These are phyloP conservation scores for Cryptococcus wingfieldii DNA, from an alignment of 1,284 basidiomycete species.

Conservation along the genomic window DNA sequence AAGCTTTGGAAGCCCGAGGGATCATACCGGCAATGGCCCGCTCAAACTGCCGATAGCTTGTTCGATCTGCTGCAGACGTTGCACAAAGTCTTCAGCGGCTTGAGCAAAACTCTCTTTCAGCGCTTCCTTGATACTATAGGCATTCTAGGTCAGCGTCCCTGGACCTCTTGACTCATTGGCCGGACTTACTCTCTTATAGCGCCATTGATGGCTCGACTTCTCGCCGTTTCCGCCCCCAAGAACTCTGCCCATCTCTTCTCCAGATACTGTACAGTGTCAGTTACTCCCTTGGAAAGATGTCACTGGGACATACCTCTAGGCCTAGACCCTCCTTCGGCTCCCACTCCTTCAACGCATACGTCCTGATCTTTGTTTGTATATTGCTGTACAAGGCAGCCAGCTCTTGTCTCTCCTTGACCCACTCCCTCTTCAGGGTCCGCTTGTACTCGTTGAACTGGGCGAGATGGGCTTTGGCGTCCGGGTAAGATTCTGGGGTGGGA, in stretches of 20 bases:
- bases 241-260: constrained; percentile 74
- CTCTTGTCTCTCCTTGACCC: constrained; percentile 88
- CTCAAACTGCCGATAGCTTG: constrained; percentile 69
- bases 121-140: constrained; percentile 77
- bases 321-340: constrained; percentile 69
- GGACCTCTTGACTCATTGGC: not conserved
- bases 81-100: constrained; percentile 78
- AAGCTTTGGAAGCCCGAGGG: not conserved
- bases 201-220: constrained; percentile 82
- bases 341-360: constrained; percentile 81
- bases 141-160: not conserved
- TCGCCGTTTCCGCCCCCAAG: constrained; percentile 67
- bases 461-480: constrained; percentile 73
- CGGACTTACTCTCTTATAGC: constrained; percentile 75
- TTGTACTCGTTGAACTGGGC: constrained; percentile 76
- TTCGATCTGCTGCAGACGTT: constrained; percentile 65
- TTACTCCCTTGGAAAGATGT: not conserved
- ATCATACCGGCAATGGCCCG: constrained; percentile 69
- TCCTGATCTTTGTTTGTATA: constrained; percentile 89
- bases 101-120: constrained; percentile 78
- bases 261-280: constrained; percentile 58
- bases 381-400: constrained; percentile 84
- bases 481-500: constrained; percentile 67
- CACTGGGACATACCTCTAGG: constrained; percentile 53
- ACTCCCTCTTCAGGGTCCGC: constrained; percentile 74